A percentile compares a stretch with the other conserved stretches of the same genome.
Conservation (phyloP, 1,139 yeast species). For the Kodamaea ohmeri region DNA sequence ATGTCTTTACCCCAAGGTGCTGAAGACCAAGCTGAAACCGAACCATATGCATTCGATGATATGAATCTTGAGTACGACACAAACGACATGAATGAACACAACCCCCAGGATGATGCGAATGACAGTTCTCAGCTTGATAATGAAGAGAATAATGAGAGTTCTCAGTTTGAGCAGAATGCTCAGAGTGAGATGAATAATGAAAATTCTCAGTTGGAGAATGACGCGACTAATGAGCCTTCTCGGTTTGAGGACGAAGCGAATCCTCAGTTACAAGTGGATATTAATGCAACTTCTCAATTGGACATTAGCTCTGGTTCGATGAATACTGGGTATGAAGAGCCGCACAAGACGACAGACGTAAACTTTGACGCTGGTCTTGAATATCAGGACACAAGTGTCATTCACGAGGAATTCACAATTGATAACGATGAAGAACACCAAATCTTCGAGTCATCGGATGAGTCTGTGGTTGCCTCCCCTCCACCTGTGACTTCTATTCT, state of each 20-base stretch:
- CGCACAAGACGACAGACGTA: neutral
- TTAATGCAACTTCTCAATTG: no score
- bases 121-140: no score
- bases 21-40: no score
- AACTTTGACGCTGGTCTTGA: neutral
- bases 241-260: neutral
- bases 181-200: neutral
- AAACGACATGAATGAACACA: no score
- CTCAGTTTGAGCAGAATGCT: neutral
- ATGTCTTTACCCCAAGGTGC: no score
- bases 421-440: constrained; percentile 13
- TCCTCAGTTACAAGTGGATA: no score
- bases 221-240: neutral
- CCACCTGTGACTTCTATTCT: constrained; percentile 1
- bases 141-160: neutral
- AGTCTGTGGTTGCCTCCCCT: constrained; percentile 1
- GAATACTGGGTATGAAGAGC: no score
- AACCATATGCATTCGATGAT: no score
- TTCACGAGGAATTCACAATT: constrained; percentile 21
- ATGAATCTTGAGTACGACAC: no score
- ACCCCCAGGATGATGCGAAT: no score
- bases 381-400: constrained; percentile 10
- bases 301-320: no score
- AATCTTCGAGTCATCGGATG: constrained; percentile 8
- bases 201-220: neutral